phyloP scores from a whole-genome alignment of 495 filamentous ascomycete genomes.

The Penicillium psychrofluorescens region DNA sequence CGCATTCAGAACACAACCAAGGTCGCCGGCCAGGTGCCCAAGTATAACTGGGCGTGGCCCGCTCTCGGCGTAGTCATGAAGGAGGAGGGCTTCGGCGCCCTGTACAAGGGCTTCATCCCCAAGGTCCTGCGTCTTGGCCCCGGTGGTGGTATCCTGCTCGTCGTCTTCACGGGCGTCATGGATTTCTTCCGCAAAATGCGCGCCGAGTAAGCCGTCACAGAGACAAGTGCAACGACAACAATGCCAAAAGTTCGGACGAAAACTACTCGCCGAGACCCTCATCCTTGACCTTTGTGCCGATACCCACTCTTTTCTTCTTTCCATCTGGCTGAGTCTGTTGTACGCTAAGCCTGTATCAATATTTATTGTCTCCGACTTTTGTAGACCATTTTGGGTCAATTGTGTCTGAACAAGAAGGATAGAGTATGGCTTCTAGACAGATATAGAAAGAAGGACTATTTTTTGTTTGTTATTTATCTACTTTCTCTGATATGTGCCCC shows the following conservation, averaged over 20 bases:
- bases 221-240: too few species aligned
- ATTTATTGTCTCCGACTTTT: too few species aligned
- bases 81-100: constrained; percentile 85
- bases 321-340: too few species aligned
- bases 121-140: constrained; percentile 88
- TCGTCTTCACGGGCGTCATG: constrained; percentile 90
- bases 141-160: constrained; percentile 84
- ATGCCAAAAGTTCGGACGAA: too few species aligned
- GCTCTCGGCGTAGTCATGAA: constrained; percentile 75
- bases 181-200: constrained; percentile 71
- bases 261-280: too few species aligned
- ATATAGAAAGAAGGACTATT: neutral
- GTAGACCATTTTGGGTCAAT: neutral
- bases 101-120: constrained; percentile 96
- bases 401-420: constrained; percentile 3
- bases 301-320: too few species aligned
- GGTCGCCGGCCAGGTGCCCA: constrained; percentile 68
- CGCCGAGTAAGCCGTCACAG: constrained; percentile 10
- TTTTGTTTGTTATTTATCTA: too few species aligned
- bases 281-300: too few species aligned
- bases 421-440: constrained; percentile 5
- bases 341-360: too few species aligned
- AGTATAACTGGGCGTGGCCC: constrained; percentile 98
- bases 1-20: constrained; percentile 90
- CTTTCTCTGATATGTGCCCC: too few species aligned